Base-by-base conservation (phyloP, 306 rosid genomes). In the Sesbania bispinosa region DNA sequence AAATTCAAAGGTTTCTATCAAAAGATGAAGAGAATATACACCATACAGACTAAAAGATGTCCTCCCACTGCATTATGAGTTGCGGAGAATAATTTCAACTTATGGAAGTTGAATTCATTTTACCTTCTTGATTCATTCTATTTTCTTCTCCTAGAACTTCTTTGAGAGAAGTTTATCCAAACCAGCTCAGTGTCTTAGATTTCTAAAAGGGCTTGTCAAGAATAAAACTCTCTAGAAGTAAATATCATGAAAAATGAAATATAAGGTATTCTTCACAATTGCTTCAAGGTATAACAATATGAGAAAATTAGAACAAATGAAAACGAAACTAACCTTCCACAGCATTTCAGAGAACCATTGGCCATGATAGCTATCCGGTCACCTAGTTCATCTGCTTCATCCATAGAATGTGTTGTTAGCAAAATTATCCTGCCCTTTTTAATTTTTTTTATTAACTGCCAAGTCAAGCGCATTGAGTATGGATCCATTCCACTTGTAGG, bases 401-500 rank as follows among this genome's bases (percentile, higher is more conserved):
- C 98, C 98, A 93, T 93, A 62, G 98, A 93, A 77, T 93, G 98
- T 41, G 98, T 93, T 52, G 98, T 93, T 54, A 93, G 84, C 68
- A 93, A 86, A 62, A 93, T 89, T 83, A 93, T 93, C 88, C 97
- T 90, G 57, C 97, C 96, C 79, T 93, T 93, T 53, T 86, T 93
- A 29, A 87, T 84, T 81, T 88, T 90, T 80, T 93, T 93, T 59
- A 93, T 93, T 67, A 93, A 82, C 76, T 93, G 98, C 98, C 98
- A 90, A 50, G 98, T 90, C 90, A 90, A 84, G 50, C 96, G 97
- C 98, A 88, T 93, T 4, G 98, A 93, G 79, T 93, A 93, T 48
- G 98, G 98, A 84, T 93, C 98, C 98, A 93, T 93, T 86, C 98
- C 98, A 83, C 98, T 90, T 18, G 98, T 93, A 47, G 98, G 98